Evolutionary conservation across 2,329 filamentous ascomycete genomes (phyloP), one percentile per base, ranked within the genome.

Genomic region (Penicillium polonicum): DNA sequence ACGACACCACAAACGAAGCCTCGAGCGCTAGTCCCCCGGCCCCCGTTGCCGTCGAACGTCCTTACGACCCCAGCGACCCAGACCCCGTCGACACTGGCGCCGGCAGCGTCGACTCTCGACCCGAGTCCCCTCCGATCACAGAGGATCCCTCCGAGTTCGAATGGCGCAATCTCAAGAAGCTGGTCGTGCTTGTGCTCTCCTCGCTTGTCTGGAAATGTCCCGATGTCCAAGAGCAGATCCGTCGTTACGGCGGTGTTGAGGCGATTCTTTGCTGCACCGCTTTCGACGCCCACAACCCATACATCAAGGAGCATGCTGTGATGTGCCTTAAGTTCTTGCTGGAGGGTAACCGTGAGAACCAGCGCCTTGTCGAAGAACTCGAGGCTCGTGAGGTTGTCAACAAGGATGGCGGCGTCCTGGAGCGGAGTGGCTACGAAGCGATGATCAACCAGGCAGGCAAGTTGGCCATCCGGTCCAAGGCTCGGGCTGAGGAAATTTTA

Each of bases 251-350:
- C 63, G 93, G 93, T 42, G 89, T 97, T 43, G 90, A 96, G 65
- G 88, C 90, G 0, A 83, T 97, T 21, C 83, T 97, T 17, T 92
- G 92, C 69, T 96, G 92, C 75, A 97, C 92, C 67, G 85, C 87
- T 33, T 94, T 94, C 71, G 93, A 97, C 70, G 91, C 93, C 65
- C 87, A 96, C 76, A 97, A 97, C 70, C 91, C 92, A 0, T 97
- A 93, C 71, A 92, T 96, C 62, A 91, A 93, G 68, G 93, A 97
- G 74, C 90, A 92, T 63, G 90, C 91, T 3, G 91, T 92, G 49
- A 87, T 96, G 71, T 92, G 90, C 64, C 82, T 95, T n/a, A 92
- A 93, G 71, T 95, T 85, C 66, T 69, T 84, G 21, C 75, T 85
- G 7, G 82, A 85, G 58, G 75, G 75, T 1, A 81, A 80, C 55